Percentiles rank a stretch among this genome's conserved stretches.
Evolutionary conservation across 148 eudicot species (phyloP).

Genomic region (Pouteria glomerata): DNA sequence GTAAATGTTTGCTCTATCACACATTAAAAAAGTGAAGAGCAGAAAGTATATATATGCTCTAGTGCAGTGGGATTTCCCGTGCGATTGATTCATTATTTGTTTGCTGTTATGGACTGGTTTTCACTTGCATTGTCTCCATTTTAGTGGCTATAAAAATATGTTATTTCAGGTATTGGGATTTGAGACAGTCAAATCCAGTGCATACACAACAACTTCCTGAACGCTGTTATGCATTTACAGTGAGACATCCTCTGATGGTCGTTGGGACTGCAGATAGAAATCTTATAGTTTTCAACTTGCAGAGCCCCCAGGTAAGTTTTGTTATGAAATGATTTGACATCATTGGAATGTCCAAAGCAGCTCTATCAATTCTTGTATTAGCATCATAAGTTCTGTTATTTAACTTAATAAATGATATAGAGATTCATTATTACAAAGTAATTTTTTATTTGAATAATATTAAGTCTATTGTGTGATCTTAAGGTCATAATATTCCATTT

Average conservation of each 20-base stretch:
- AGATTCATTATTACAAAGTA: neutral
- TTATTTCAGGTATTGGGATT: slow-evolving; percentile 88
- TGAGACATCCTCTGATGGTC: slow-evolving; percentile 81
- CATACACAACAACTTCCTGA: slow-evolving; percentile 84
- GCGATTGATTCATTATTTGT: neutral
- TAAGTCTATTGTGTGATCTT: neutral
- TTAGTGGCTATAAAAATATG: too few relatives aligned
- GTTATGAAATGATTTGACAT: neutral
- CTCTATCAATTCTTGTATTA: neutral
- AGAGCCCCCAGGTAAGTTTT: slow-evolving; percentile 73
- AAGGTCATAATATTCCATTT: neutral
- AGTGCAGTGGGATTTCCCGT: neutral
- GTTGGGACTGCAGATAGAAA: slow-evolving; percentile 95
- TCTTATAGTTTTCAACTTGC: slow-evolving; percentile 69
- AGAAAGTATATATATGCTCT: too few relatives aligned
- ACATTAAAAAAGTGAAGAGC: too few relatives aligned
- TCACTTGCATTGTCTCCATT: too few relatives aligned
- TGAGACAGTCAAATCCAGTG: slow-evolving; percentile 73
- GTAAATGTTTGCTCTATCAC: neutral
- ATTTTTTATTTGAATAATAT: neutral
- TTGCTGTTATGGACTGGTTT: too few relatives aligned
- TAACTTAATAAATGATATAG: neutral
- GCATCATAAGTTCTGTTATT: neutral
- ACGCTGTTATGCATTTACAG: slow-evolving; percentile 90
- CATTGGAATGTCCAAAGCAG: neutral